phyloP scores from a whole-genome alignment of 306 rosid species.

The Cyclanthera cordifolia region DNA sequence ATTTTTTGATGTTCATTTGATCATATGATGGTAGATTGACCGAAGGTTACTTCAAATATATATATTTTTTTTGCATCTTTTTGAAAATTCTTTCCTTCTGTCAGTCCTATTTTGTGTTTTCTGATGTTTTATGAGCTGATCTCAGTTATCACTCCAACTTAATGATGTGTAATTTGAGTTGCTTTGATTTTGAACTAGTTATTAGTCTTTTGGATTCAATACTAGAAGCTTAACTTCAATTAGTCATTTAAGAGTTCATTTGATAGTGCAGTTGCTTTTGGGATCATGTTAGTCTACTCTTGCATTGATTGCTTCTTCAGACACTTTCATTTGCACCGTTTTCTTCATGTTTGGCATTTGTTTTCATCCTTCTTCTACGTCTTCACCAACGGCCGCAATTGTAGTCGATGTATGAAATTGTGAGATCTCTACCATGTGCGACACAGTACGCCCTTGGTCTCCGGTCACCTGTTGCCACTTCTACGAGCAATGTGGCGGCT shows the following conservation, averaged over 20 bases:
- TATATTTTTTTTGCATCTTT: neutral
- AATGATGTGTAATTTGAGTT: constrained; percentile 1
- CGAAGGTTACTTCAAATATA: neutral
- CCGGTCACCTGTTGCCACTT: too few relatives aligned
- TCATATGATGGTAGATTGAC: neutral
- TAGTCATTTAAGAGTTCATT: neutral
- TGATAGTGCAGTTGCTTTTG: neutral
- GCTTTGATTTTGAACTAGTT: neutral
- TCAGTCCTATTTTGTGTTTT: neutral
- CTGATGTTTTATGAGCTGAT: neutral
- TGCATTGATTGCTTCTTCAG: too few relatives aligned
- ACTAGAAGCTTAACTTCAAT: neutral
- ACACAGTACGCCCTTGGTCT: too few relatives aligned
- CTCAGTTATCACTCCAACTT: neutral
- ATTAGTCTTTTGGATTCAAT: neutral
- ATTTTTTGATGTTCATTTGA: neutral
- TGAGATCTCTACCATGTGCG: too few relatives aligned
- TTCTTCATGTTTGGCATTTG: too few relatives aligned
- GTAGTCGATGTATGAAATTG: too few relatives aligned
- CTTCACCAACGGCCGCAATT: too few relatives aligned
- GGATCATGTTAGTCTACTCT: neutral
- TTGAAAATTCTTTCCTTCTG: neutral
- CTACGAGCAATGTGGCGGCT: too few relatives aligned
- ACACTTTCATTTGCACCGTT: too few relatives aligned
- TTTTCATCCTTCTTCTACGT: too few relatives aligned